Conservation (phyloP, 495 filamentous ascomycete genomes). For the Aspergillus nidulans region DNA sequence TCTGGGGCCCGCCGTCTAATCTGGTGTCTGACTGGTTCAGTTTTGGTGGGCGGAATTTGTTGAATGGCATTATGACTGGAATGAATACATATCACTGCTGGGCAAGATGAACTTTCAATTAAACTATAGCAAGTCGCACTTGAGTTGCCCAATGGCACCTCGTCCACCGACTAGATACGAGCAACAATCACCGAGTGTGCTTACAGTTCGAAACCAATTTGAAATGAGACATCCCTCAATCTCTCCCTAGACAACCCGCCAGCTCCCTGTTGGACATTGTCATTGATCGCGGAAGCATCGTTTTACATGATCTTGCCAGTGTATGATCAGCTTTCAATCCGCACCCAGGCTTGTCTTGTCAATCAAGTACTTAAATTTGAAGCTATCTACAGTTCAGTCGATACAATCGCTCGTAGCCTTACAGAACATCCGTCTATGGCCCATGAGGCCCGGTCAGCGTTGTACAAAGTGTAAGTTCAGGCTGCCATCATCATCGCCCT, state of each 20-base stretch:
- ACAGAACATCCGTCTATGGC: neutral
- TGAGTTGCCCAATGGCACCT: neutral
- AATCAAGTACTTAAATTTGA: conserved; percentile 18
- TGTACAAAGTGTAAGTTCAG: neutral
- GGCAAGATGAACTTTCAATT: neutral
- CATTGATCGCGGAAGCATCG: conserved; percentile 17
- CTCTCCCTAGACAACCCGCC: neutral
- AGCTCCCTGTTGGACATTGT: conserved; percentile 10
- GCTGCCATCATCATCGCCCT: conserved; percentile 9
- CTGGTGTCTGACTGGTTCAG: neutral
- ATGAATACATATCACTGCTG: neutral
- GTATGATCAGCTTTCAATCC: conserved; percentile 18
- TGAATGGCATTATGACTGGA: neutral
- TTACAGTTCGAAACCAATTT: neutral
- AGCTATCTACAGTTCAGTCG: conserved; percentile 14
- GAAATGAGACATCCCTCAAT: neutral
- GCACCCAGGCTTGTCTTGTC: conserved; percentile 8
- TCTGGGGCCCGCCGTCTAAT: neutral
- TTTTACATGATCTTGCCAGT: conserved; percentile 8
- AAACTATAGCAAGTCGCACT: neutral
- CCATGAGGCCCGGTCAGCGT: conserved; percentile 4
- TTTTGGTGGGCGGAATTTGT: neutral
- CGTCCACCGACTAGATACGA: neutral
- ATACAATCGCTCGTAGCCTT: conserved; percentile 8
- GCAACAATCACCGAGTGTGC: neutral